These are phyloP conservation scores for Epichloe uncinata DNA, from an alignment of 2,329 filamentous ascomycete species.

Conservation along the genomic window DNA sequence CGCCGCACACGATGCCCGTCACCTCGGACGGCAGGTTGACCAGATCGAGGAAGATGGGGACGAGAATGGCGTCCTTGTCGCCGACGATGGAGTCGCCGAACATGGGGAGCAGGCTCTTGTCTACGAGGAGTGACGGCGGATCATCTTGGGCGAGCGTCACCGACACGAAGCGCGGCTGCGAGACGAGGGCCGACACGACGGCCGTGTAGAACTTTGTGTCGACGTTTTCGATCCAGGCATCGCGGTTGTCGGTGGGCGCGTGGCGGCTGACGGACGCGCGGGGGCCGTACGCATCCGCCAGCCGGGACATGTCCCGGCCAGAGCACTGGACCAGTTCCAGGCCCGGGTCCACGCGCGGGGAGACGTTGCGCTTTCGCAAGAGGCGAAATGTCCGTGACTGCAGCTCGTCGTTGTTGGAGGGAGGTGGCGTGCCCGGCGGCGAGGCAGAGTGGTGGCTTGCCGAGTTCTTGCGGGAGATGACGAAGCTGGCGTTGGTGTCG, in stretches of 20 bases:
- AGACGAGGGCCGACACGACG: conserved; percentile 46
- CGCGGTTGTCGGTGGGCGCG: conserved; percentile 19
- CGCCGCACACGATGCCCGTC: conserved; percentile 88
- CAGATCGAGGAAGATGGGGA: conserved; percentile 83
- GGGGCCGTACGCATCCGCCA: conserved; percentile 25
- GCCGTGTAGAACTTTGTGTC: conserved; percentile 51
- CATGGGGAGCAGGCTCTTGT: conserved; percentile 50
- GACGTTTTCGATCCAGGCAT: conserved; percentile 44
- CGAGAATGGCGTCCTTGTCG: conserved; percentile 54
- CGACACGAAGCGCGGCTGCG: conserved; percentile 57
- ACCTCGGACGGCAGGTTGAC: conserved; percentile 70
- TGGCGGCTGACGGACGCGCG: conserved; percentile 24
- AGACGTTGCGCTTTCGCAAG: conserved; percentile 65
- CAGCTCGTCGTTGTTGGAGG: conserved; percentile 64
- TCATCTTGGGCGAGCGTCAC: conserved; percentile 62
- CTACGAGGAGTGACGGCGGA: conserved; percentile 59
- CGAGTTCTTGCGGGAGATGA: conserved; percentile 31
- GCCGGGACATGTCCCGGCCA: conserved; percentile 38
- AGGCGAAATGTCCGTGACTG: conserved; percentile 71
- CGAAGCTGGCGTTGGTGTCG: conserved; percentile 54
- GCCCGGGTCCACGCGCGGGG: conserved; percentile 53
- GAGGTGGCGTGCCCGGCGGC: conserved; percentile 58
- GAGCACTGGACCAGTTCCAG: conserved; percentile 75
- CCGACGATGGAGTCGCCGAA: conserved; percentile 67
- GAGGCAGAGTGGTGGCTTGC: conserved; percentile 20